Conservation (phyloP, 2,329 filamentous ascomycete species). For the Monilinia fructicola region DNA sequence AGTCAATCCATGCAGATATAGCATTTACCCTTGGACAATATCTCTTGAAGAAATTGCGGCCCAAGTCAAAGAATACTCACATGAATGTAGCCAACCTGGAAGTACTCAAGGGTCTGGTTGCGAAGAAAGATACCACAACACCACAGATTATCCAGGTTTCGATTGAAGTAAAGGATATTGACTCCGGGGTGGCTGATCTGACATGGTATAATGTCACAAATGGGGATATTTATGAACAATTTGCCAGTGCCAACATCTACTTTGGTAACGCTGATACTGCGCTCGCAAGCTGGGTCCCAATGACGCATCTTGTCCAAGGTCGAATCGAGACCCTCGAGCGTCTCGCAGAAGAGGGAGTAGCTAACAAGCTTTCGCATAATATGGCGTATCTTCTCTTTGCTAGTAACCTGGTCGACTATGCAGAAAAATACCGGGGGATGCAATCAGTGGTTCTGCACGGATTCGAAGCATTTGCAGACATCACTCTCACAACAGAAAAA, state of each 20-base stretch:
- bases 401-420: too few relatives aligned
- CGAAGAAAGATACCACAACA: conserved; percentile 27
- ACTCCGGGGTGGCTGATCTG: conserved; percentile 1
- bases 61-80: conserved; percentile 41
- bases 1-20: conserved; percentile 57
- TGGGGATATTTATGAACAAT: too few relatives aligned
- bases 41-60: conserved; percentile 47
- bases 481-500: neutral
- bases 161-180: neutral
- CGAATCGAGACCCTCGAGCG: too few relatives aligned
- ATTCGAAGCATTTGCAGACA: neutral
- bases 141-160: neutral
- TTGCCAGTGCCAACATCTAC: too few relatives aligned
- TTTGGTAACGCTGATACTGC: too few relatives aligned
- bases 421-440: too few relatives aligned
- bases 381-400: too few relatives aligned
- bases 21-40: conserved; percentile 58
- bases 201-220: too few relatives aligned
- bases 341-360: too few relatives aligned
- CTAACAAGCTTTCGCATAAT: too few relatives aligned
- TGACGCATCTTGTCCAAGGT: too few relatives aligned
- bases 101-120: conserved; percentile 42
- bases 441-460: neutral
- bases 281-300: too few relatives aligned
- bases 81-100: conserved; percentile 43